These are phyloP conservation scores for Cryptococcus sp. DNA, from an alignment of 1,284 basidiomycete species.

Conservation along the genomic window DNA sequence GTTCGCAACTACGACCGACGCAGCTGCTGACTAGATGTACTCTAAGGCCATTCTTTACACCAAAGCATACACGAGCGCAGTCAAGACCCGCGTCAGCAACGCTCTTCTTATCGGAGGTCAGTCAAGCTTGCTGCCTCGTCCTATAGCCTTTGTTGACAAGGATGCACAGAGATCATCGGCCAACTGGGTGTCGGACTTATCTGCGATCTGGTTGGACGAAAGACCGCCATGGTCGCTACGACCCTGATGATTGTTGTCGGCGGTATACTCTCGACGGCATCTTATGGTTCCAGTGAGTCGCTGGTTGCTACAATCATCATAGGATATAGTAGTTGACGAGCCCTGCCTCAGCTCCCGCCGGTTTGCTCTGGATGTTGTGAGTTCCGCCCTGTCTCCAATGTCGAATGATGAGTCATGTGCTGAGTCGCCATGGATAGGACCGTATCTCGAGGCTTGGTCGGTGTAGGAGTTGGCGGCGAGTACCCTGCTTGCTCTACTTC, in stretches of 20 bases:
- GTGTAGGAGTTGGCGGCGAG: conserved; percentile 73
- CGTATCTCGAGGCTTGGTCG: conserved; percentile 68
- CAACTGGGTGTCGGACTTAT: conserved; percentile 58
- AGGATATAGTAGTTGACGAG: neutral
- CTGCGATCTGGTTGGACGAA: conserved; percentile 71
- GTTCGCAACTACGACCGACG: neutral
- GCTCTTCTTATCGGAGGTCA: conserved; percentile 65
- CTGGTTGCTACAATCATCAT: neutral
- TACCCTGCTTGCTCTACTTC: conserved; percentile 71
- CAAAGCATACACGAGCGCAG: conserved; percentile 60
- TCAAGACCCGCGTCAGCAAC: conserved; percentile 73
- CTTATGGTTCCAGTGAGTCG: conserved; percentile 58
- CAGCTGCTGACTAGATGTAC: neutral
- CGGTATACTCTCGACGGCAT: conserved; percentile 69
- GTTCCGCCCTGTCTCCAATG: neutral
- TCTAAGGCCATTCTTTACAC: conserved; percentile 59
- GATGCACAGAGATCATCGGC: conserved; percentile 33
- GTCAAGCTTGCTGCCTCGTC: neutral
- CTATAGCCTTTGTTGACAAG: neutral
- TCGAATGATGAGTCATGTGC: neutral
- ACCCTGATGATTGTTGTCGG: conserved; percentile 71
- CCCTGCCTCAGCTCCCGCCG: conserved; percentile 38
- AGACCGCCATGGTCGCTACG: conserved; percentile 68
- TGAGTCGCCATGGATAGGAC: conserved; percentile 54
- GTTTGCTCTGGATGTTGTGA: conserved; percentile 68